Base-by-base conservation (phyloP, 2,329 filamentous ascomycete species). In the Ceratocystis papillata region DNA sequence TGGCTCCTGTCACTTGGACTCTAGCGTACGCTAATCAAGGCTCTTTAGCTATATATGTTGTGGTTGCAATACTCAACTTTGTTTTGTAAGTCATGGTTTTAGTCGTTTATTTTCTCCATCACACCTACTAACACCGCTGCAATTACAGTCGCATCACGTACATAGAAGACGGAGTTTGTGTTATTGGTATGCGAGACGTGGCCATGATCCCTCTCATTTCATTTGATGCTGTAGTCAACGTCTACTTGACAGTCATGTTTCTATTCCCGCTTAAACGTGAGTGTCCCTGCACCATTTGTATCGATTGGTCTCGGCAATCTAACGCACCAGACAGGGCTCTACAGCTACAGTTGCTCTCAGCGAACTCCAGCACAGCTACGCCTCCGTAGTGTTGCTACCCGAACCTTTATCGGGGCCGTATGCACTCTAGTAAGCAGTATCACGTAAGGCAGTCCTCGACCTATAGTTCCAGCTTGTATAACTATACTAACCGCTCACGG, bases 201-300 rank as follows among this genome's bases (percentile, higher is more conserved):
- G 80, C 81, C 3, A 82, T 87, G 77, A 79, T 86, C 33, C 83
- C 84, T 0, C 77, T 87, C 10, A 83, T 87, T 57, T 75, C 76
- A 0, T 85, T 86, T 69, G 84, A 87, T 69, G 75, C 83, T 12
- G 69, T 84, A 1, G 79, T 85, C 65, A 87, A 87, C 70, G 79
- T 85, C 22, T 87, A 86, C 69, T 75, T 87, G 0, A 87, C 83
- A 1, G 76, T 80, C 3, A 75, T 87, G n/a, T 87, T 87, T 71
- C 74, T 87, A 1, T 75, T 82, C n/a, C 83, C 83, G 2, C 71
- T 87, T 1, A 80, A 78, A 67, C 77, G 82, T 84, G 74, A 70
- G 77, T 69, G 12, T 1, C 37, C 20, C 10, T n/a, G 22, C 5
- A 6, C 5, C 3, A 45, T 64, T 30, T 2, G 17, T 20, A 25